Percentiles rank a stretch among this genome's conserved stretches.
phyloP scores from a whole-genome alignment of 2,329 filamentous ascomycete species.

The Nannizziopsis arthrosporioides region DNA sequence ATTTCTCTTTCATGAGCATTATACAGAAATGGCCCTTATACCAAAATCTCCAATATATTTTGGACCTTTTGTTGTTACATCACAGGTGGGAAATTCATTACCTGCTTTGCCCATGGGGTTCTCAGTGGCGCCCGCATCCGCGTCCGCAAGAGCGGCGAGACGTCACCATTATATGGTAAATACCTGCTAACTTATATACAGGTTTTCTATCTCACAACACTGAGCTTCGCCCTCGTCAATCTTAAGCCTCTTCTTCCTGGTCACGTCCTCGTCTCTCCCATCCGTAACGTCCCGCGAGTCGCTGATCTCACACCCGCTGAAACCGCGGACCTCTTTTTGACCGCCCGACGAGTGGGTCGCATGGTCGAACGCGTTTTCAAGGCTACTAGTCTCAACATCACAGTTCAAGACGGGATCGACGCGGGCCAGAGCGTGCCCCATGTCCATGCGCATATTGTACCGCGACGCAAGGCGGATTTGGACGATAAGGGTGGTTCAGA shows the following conservation, averaged over 20 bases:
- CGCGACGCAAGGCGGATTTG: slow-evolving; percentile 50
- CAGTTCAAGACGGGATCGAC: slow-evolving; percentile 82
- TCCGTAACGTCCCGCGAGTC: slow-evolving; percentile 56
- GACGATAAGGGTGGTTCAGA: slow-evolving; percentile 51
- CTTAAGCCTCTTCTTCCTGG: slow-evolving; percentile 88
- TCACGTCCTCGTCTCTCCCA: slow-evolving; percentile 81
- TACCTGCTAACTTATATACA: slow-evolving; percentile 28
- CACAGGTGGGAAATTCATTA: slow-evolving; percentile 45
- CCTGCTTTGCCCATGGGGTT: not conserved
- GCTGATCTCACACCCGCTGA: slow-evolving; percentile 61
- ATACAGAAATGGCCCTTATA: slow-evolving; percentile 16
- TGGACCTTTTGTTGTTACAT: slow-evolving; percentile 63
- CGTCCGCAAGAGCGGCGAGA: no score
- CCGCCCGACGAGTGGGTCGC: slow-evolving; percentile 68
- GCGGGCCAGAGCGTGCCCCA: slow-evolving; percentile 91
- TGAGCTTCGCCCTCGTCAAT: slow-evolving; percentile 84
- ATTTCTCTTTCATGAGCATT: not conserved
- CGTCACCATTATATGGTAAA: no score
- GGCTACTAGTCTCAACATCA: slow-evolving; percentile 75
- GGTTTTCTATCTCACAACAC: slow-evolving; percentile 74
- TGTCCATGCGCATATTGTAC: slow-evolving; percentile 86
- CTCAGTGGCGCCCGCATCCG: not conserved
- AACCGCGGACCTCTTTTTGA: slow-evolving; percentile 73
- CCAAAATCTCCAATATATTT: slow-evolving; percentile 47
- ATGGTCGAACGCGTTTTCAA: slow-evolving; percentile 55